These are phyloP conservation scores for Plasmodium falciparum DNA, from an alignment of 169 alveolate species.

Conservation along the genomic window DNA sequence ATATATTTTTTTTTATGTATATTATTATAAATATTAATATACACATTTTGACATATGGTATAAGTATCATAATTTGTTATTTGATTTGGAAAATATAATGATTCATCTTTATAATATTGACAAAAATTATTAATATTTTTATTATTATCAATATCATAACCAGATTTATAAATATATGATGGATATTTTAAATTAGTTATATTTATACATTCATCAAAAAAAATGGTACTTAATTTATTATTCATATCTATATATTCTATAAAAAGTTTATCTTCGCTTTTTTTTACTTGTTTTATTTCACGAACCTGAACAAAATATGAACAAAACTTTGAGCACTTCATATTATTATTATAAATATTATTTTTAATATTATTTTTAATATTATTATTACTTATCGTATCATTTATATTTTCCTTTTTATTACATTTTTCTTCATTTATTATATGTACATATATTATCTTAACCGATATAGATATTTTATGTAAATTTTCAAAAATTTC, in stretches of 20 bases:
- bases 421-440: no score
- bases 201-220: conserved; percentile 58
- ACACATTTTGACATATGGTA: conserved; percentile 24
- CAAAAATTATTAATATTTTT: conserved; percentile 13
- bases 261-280: conserved; percentile 5
- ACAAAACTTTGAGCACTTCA: conserved; percentile 9
- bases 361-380: background rate
- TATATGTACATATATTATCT: conserved; percentile 12
- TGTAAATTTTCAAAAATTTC: conserved; percentile 22
- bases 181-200: conserved; percentile 40
- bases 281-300: conserved; percentile 6
- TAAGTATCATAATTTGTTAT: conserved; percentile 23
- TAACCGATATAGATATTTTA: background rate
- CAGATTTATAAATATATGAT: conserved; percentile 27
- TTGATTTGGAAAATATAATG: conserved; percentile 51
- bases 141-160: background rate
- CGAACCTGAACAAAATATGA: conserved; percentile 5
- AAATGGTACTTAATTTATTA: conserved; percentile 1
- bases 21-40: conserved; percentile 48
- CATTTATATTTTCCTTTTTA: no score
- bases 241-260: conserved; percentile 15
- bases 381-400: no score
- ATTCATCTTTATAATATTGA: conserved; percentile 25
- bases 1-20: conserved; percentile 41
- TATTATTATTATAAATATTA: background rate